Evolutionary conservation across 2,329 filamentous ascomycete species (phyloP), one percentile per base, ranked within the genome.

Genomic region (Cladorrhinum sp.): DNA sequence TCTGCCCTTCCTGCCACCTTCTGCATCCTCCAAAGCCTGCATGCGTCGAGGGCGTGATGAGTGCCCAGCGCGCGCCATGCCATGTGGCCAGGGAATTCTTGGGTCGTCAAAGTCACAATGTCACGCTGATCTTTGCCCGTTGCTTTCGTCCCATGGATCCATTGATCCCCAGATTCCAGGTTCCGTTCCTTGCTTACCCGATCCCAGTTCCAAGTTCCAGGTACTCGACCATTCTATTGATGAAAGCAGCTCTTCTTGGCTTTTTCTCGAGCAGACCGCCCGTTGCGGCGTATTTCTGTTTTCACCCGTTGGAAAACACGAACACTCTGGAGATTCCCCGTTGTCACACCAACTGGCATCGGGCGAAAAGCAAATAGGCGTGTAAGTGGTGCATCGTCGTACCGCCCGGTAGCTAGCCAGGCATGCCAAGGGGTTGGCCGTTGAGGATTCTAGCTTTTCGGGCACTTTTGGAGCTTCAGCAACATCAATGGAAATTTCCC

Each of bases 401-500:
- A 12, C 32, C 32, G 32, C 32, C 32, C 32, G 32, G 32, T 2
- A 36, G 25, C 25, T 5, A 29, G 25, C 5, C 10, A 4, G 25
- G 25, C 25, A 10, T 4, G 18, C 49, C 16, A 16, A 16, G 20
- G 22, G 23, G 53, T 38, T 54, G 41, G 54, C 24, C 54, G 54
- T 53, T 48, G 36, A 36, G 50, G 25, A 25, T 53, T 38, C 5
- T 45, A 20, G 41, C 41, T 48, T 16, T 56, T 45, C 8, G 32
- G 27, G 18, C 16, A n/a, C 36, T 45, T 16, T 56, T 49, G 36
- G 38, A 25, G 56, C 27, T 49, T 24, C 29, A 48, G 27, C 49
- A 48, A 36, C 36, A 16, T 38, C 50, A 58, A 56, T 29, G 20
- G 49, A 25, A 53, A 48, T 51, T 64, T 58, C 64, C 64, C 64